Conservation (phyloP, 2,329 filamentous ascomycete genomes). For the Parastagonospora nodorum region DNA sequence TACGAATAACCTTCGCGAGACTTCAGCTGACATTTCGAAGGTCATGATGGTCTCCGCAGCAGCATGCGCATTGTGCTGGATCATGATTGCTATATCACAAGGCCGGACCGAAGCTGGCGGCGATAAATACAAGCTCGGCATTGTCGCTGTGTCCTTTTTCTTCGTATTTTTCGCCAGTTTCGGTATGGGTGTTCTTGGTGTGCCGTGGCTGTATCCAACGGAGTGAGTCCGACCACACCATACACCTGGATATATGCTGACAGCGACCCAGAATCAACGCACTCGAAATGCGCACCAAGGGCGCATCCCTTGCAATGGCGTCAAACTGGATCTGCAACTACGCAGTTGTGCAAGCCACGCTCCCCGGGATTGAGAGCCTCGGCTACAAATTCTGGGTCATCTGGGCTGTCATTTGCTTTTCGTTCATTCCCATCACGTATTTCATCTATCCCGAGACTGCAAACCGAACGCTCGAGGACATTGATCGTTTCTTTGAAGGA, state of each 20-base stretch:
- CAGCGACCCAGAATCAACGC: constrained; percentile 31
- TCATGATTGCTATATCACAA: constrained; percentile 54
- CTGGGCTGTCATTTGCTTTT: constrained; percentile 60
- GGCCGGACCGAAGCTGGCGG: constrained; percentile 49
- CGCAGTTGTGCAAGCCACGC: constrained; percentile 39
- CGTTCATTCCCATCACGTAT: constrained; percentile 58
- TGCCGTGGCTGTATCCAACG: constrained; percentile 44
- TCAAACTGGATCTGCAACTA: constrained; percentile 45
- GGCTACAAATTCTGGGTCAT: constrained; percentile 61
- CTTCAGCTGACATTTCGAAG: constrained; percentile 6
- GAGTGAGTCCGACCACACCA: constrained; percentile 15
- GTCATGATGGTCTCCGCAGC: constrained; percentile 57
- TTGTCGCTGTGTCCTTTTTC: constrained; percentile 55
- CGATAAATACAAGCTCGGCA: constrained; percentile 51
- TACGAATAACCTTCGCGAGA: neutral
- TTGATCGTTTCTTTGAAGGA: constrained; percentile 51
- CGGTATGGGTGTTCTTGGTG: constrained; percentile 42
- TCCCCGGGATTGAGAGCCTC: constrained; percentile 48
- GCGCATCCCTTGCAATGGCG: constrained; percentile 39
- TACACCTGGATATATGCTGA: neutral
- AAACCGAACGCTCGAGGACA: constrained; percentile 54
- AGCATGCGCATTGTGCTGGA: constrained; percentile 57
- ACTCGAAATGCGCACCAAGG: constrained; percentile 43
- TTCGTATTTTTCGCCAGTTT: constrained; percentile 44
- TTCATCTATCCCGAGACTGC: constrained; percentile 60